Percentiles rank a stretch among this genome's conserved stretches.
These are phyloP conservation scores for Hypericum androsaemum DNA, from an alignment of 345 rosid genomes.

Conservation along the genomic window DNA sequence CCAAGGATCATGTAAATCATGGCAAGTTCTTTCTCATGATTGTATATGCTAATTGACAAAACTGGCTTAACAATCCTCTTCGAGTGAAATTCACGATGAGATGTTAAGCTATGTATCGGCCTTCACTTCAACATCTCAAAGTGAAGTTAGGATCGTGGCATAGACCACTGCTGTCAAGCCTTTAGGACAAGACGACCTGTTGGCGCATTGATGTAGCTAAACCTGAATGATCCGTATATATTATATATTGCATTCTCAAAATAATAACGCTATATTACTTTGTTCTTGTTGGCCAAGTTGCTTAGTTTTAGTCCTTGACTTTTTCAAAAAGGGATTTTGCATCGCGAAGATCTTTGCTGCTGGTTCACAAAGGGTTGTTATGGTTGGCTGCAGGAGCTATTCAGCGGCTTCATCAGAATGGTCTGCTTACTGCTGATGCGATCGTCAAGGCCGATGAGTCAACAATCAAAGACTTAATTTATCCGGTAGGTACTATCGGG, in stretches of 20 bases:
- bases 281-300: no score
- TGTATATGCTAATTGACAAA: not conserved
- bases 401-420: conserved; percentile 59
- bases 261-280: no score
- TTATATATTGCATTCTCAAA: no score
- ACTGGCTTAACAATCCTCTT: no score
- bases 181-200: no score
- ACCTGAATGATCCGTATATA: no score
- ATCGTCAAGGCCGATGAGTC: conserved; percentile 75
- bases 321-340: conserved; percentile 4
- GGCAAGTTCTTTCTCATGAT: conserved; percentile 26
- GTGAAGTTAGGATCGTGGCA: no score
- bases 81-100: no score
- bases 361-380: conserved; percentile 1
- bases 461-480: conserved; percentile 64
- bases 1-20: conserved; percentile 62
- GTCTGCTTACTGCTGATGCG: conserved; percentile 70
- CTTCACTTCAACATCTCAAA: no score
- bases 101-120: no score
- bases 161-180: no score
- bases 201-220: no score
- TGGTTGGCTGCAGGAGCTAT: conserved; percentile 59
- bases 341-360: not conserved
- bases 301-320: not conserved
- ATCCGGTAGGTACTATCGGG: conserved; percentile 43